Evolutionary conservation across 2,329 filamentous ascomycete species (phyloP), one percentile per base, ranked within the genome.

Genomic region (Scytalidium sp.): DNA sequence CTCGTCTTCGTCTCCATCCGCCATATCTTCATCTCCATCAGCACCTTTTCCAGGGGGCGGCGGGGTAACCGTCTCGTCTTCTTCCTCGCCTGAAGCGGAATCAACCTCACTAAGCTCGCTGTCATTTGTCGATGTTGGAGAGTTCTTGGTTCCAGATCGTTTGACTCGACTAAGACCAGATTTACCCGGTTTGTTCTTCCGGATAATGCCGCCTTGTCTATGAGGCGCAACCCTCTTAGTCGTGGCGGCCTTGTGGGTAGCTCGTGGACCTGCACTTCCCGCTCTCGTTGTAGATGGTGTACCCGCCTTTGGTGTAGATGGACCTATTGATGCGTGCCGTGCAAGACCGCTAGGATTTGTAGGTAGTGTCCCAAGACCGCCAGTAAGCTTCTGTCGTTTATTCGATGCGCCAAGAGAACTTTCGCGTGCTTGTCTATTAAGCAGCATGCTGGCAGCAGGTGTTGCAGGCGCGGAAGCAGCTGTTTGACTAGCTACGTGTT

Each of bases 91-190:
- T 59, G 79, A 77, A 46, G 71, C 70, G 43, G 80, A 79, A 41
- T 81, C 81, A 7, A 81, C 81, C 46, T 85, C 83, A 1, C 82
- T 85, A 39, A 85, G 72, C 60, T 86, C 83, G 58, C 81, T 84
- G 52, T 86, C 83, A 45, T 76, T 81, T 5, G 79, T 80, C 3
- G 81, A 83, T 3, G 80, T 81, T 2, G 83, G 81, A 2, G 82
- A 85, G 55, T 81, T 81, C 63, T 83, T 80, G 42, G 41, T 53
- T 69, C 78, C 56, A 79, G 36, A 29, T 19, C 64, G 81, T 67
- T 85, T 85, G 21, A 85, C 76, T 23, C 82, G 77, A 20, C 80
- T 83, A 3, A 85, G 68, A 9, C 75, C 77, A n/a, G 82, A 85
- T 60, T 85, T 85, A 55, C 54, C 58, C 8, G 54, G 54, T 46